Base-by-base conservation (phyloP, 163 green algal species). In the Chloromonas sp. region DNA sequence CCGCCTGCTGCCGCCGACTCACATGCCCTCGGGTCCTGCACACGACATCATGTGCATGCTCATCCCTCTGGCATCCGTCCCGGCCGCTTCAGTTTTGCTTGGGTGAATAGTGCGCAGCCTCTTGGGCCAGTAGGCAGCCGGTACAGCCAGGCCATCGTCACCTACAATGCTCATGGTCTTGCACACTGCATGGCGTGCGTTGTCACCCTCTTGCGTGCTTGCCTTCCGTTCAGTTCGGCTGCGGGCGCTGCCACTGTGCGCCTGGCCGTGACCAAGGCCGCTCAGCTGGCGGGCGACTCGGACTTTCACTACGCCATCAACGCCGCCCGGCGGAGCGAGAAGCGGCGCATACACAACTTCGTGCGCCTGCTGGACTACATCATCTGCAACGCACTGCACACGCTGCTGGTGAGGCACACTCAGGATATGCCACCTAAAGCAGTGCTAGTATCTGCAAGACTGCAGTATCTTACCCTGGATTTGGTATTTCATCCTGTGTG, bases 361-460 rank as follows among this genome's bases (percentile, higher is more conserved):
- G 90, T 98, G 14, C 86, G 89, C 58, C 88, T 96, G 89, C 83
- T 91, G 66, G 94, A 98, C 82, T 96, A 94, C 87, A 94, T 96
- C 84, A 84, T 96, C 8, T 94, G 91, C 71, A 92, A 94, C 78
- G 86, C 90, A 2, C 85, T 96, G 60, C 91, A 95, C 84, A 85
- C 85, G 0, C 57, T 96, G 77, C 84, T 95, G 76, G 36, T 90
- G 0, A 71, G 86, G 60, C 57, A n/a, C 8, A 13, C 66, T 13
- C 8, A n/a, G 66, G 8, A 76, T 13, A 76, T 8, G 11, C 5
- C 66, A 76, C 11, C 66, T 76, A 13, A 76, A n/a, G 66, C 66
- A 76, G 8, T n/a, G 5, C 5, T 76, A 36, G 36, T 36, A 36
- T 36, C 36, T 36, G 36, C 36, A 36, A 36, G 36, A 36, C 36